These are phyloP conservation scores for Starmerella bacillaris DNA, from an alignment of 805 yeast genomes.

Conservation along the genomic window DNA sequence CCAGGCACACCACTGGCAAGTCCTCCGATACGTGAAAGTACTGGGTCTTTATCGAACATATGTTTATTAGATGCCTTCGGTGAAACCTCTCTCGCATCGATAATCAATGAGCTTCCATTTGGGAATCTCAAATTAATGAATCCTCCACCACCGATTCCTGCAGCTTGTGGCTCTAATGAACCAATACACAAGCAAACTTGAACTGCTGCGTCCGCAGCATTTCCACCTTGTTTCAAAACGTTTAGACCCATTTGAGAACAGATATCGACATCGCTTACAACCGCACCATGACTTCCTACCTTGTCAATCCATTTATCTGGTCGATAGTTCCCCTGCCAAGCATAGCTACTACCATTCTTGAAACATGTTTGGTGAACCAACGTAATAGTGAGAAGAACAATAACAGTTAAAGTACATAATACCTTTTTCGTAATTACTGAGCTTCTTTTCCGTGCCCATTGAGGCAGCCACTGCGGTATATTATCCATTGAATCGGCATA, in stretches of 20 bases:
- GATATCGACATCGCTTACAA: conserved; percentile 43
- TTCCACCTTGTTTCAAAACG: conserved; percentile 39
- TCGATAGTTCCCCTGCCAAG: conserved; percentile 14
- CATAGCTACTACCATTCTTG: background rate
- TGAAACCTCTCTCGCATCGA: conserved; percentile 83
- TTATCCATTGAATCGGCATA: too few relatives aligned
- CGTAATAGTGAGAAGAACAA: background rate
- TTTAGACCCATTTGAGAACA: conserved; percentile 48
- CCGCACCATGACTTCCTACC: conserved; percentile 34
- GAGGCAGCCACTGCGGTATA: conserved; percentile 3
- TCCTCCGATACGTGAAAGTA: conserved; percentile 56
- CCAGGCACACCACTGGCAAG: conserved; percentile 85
- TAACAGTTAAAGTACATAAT: background rate
- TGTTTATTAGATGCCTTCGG: conserved; percentile 43
- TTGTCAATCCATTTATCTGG: conserved; percentile 14
- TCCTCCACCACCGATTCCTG: conserved; percentile 91
- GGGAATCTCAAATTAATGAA: conserved; percentile 36
- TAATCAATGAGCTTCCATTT: conserved; percentile 35
- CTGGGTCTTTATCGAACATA: conserved; percentile 38
- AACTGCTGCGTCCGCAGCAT: conserved; percentile 87
- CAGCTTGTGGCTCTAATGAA: conserved; percentile 56
- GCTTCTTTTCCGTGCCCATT: conserved; percentile 1
- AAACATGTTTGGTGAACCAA: background rate
- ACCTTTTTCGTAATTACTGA: background rate
- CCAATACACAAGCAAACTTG: conserved; percentile 83